Evolutionary conservation across 495 filamentous ascomycete genomes (phyloP), one percentile per base, ranked within the genome.

Genomic region (Stereocaulon alpinum): DNA sequence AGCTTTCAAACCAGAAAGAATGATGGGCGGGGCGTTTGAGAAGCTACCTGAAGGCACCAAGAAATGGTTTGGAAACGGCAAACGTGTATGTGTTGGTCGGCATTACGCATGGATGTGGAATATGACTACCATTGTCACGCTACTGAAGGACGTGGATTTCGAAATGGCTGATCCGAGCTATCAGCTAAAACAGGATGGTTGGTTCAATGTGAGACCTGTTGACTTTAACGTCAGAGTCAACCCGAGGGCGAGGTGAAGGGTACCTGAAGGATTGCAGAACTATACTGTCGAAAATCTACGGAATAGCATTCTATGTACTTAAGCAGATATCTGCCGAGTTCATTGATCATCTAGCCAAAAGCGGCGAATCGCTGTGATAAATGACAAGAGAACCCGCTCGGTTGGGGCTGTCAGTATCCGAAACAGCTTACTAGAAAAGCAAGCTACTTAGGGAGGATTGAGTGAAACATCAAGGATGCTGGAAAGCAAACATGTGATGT

Each of bases 51-150:
- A 68, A 6, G 79, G 74, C 0, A 82, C 80, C 9, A 86, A 83
- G 79, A 87, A 85, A 63, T 75, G 74, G 41, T 89, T 86, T 56
- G 86, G 86, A 2, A 87, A 87, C 60, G 86, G 86, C 20, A 83
- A 83, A 74, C 68, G 86, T 41, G 76, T 77, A 62, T 89, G 86
- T 60, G 79, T 84, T 48, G 86, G 85, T 6, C 80, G 77, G 63
- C 67, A 80, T 60, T 86, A 82, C 73, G 86, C 86, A 4, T 83
- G 78, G 82, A 78, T 86, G 63, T 79, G 77, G 77, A 72, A 70
- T 30, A 60, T 77, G 61, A 67, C 72, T 48, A 70, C 70, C 0
- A 56, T 78, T 11, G 70, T 72, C 24, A 70, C 65, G 30, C 68
- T 79, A 18, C 50, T 79, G 44, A 72, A 70, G 59, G 71, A 76